phyloP scores from a whole-genome alignment of 2,329 filamentous ascomycete genomes.

The Paecilomyces dactylethromorphus region DNA sequence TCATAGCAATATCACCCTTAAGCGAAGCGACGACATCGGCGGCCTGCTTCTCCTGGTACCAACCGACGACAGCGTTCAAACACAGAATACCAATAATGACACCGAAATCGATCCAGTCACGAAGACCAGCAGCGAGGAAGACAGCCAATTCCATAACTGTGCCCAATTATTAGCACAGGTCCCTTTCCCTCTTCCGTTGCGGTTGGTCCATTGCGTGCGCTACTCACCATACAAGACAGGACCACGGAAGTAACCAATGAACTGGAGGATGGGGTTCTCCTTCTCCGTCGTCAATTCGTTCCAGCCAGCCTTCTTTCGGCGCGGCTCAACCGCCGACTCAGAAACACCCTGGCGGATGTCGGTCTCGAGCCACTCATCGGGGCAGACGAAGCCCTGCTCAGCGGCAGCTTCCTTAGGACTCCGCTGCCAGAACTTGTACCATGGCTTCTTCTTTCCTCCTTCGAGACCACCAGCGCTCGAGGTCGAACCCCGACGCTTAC shows the following conservation, averaged over 20 bases:
- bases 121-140: constrained; percentile 64
- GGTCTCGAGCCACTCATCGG: constrained; percentile 63
- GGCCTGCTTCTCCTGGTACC: constrained; percentile 76
- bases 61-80: constrained; percentile 70
- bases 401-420: constrained; percentile 12
- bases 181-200: too few species aligned
- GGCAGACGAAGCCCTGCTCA: constrained; percentile 40
- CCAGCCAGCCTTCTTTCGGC: constrained; percentile 61
- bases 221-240: constrained; percentile 69
- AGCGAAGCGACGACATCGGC: constrained; percentile 68
- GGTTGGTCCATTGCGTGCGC: not conserved
- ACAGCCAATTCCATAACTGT: constrained; percentile 68
- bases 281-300: constrained; percentile 70
- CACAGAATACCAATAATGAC: constrained; percentile 70
- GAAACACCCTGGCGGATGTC: constrained; percentile 61
- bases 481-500: constrained; percentile 47
- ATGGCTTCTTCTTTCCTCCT: constrained; percentile 45
- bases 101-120: constrained; percentile 71
- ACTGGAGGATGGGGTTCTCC: constrained; percentile 68
- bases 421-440: constrained; percentile 52
- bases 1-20: constrained; percentile 75
- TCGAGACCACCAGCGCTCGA: constrained; percentile 36
- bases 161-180: not conserved
- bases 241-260: constrained; percentile 68
- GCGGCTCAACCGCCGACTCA: constrained; percentile 52